Base-by-base conservation (phyloP, 306 rosid species). In the Prinsepia uniflora region DNA sequence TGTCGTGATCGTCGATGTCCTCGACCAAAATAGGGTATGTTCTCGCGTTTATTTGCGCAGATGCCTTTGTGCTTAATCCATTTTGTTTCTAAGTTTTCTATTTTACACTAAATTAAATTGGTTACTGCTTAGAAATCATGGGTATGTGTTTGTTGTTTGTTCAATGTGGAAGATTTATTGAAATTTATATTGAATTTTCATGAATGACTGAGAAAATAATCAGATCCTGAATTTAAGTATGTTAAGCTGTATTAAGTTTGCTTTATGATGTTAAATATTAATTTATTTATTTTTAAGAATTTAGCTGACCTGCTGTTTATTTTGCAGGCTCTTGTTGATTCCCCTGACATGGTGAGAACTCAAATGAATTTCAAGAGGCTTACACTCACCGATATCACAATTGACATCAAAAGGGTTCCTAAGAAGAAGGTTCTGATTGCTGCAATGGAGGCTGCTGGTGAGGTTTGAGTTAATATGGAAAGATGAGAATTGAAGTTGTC, bases 321-420 rank as follows among this genome's bases (percentile, higher is more conserved):
- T 52, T 56, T 54, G 39, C 70, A 78, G 88, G 88, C 84, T 52
- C 77, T 84, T 62, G 85, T 84, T 19, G 88, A 84, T 73, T 75
- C 77, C 64, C 86, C 88, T 76, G 80, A 84, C 60, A 81, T 81
- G 82, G 84, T 81, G 66, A 84, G 84, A 44, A 72, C 84, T n/a
- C 78, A 80, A 71, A 65, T 82, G 83, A 85, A 85, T 57, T 78
- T 85, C 65, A 82, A 82, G 83, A 80, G 89, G 75, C 81, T 85
- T 44, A 72, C 87, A 5, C 81, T 80, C 24, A 85, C 87, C 2
- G 87, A 85, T 75, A 77, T 80, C 74, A 85, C 72, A 71, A 71
- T 85, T 50, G 85, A 80, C 57, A 82, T 82, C 58, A 78, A 72
- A 40, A 82, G 87, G 68, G 80, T 75, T 73, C 85, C 85, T 2